Percentiles rank a stretch among this genome's conserved stretches.
Evolutionary conservation across 164 flowering plant genomes (phyloP).

Genomic region (Dillenia suffruticosa): DNA sequence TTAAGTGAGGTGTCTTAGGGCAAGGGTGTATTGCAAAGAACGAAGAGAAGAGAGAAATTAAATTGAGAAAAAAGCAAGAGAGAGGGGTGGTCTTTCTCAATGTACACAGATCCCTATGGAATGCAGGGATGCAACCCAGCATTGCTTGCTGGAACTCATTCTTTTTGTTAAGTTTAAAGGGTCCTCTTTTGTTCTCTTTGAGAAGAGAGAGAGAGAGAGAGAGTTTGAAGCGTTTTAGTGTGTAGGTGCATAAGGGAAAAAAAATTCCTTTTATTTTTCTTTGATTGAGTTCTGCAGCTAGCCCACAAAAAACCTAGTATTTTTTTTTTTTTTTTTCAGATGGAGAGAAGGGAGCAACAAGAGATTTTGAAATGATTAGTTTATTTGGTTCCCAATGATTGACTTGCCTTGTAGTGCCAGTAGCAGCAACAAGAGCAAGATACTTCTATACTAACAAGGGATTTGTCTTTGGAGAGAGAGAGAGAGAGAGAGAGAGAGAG

Average conservation of each 20-base stretch:
- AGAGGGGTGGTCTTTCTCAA: slow-evolving; percentile 35
- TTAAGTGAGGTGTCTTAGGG: slow-evolving; percentile 17
- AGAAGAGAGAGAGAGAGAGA: slow-evolving; percentile 20
- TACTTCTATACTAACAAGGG: too few species aligned
- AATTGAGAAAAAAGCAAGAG: background rate
- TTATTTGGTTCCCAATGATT: slow-evolving; percentile 54
- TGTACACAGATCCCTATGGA: slow-evolving; percentile 84
- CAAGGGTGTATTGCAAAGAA: background rate
- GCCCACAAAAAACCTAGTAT: slow-evolving; percentile 28
- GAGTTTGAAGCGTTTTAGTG: slow-evolving; percentile 12
- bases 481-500: slow-evolving; percentile 12
- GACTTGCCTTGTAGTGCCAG: slow-evolving; percentile 31
- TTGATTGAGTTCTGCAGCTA: slow-evolving; percentile 28
- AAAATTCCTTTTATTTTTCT: slow-evolving; percentile 5
- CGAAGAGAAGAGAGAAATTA: background rate
- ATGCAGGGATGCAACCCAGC: slow-evolving; percentile 52
- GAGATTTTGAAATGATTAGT: slow-evolving; percentile 45
- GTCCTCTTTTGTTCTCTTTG: slow-evolving; percentile 33
- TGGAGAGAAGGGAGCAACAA: slow-evolving; percentile 21
- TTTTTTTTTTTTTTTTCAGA: slow-evolving; percentile 3
- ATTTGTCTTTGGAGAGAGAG: slow-evolving; percentile 3
- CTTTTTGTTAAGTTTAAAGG: slow-evolving; percentile 69
- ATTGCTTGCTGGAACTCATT: slow-evolving; percentile 53
- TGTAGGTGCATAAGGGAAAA: slow-evolving; percentile 2
- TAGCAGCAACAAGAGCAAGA: slow-evolving; percentile 4